phyloP scores from a whole-genome alignment of 2,329 filamentous ascomycete genomes.

The Sporothrix globosa region DNA sequence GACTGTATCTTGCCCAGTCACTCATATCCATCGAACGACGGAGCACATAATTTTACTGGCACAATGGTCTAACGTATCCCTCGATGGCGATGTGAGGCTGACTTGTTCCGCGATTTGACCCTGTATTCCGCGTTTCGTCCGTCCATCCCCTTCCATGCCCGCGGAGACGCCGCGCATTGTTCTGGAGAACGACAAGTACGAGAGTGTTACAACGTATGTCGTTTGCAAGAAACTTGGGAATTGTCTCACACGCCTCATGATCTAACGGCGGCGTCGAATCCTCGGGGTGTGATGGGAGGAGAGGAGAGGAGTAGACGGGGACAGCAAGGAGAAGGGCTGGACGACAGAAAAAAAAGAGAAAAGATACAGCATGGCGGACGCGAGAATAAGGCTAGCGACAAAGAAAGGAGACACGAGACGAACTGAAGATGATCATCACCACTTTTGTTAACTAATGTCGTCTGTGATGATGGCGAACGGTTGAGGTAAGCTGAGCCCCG shows the following conservation, averaged over 20 bases:
- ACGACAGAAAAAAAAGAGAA: not conserved
- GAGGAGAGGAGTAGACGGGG: not conserved
- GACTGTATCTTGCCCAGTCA: not conserved
- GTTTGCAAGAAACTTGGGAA: not conserved
- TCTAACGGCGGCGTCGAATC: not conserved
- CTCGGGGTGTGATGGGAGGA: not conserved
- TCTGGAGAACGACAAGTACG: not conserved
- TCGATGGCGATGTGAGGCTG: not conserved
- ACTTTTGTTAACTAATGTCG: not conserved
- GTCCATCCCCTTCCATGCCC: not conserved
- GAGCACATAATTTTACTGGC: not conserved
- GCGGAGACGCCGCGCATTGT: slow-evolving; percentile 1
- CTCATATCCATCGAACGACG: not conserved
- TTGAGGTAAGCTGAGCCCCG: no score
- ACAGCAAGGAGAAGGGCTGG: not conserved
- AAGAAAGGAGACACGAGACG: not conserved
- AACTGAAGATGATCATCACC: not conserved
- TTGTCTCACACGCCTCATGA: slow-evolving; percentile 16
- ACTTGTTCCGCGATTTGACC: not conserved
- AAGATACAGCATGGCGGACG: not conserved
- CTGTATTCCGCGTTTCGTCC: not conserved
- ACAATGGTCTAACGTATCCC: not conserved
- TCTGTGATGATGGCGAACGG: slow-evolving; percentile 4
- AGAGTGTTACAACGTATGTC: no score
- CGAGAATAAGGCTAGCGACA: no score